Base-by-base conservation (phyloP, 768 basidiomycete species). In the Hemileccinum impolitum region DNA sequence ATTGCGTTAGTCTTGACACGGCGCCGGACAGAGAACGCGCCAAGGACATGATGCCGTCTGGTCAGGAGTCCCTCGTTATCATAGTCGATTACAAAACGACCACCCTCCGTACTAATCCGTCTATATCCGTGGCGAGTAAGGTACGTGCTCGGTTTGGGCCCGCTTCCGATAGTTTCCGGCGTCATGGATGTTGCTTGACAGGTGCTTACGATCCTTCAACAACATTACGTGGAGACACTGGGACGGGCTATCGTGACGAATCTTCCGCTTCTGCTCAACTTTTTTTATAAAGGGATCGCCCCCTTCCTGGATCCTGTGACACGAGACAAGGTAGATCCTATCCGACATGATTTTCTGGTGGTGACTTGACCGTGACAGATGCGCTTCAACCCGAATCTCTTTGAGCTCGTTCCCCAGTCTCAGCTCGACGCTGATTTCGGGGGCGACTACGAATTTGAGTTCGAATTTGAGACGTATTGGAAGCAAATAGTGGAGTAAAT, bases 251-350 rank as follows among this genome's bases (percentile, higher is more conserved):
- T 93, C 34, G 84, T 94, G 42, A 81, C 87, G 41, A 91, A 92
- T 62, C 81, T 92, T 23, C 90, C 91, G 4, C 67, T 76, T 54
- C 74, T 91, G 11, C 76, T 88, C 40, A 81, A 65, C 60, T 87
- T 87, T 69, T 87, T 89, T 70, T 87, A 84, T 67, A 93, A 86
- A 59, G 89, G 84, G 37, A 91, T 94, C 54, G 71, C 84, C 9
- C 90, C 91, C 0, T 91, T 94, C 72, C 64, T 94, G 43, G 91
- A 94, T 62, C 91, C 92, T 6, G 81, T 92, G 26, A 94, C 92
- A 0, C 75, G 88, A 38, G 90, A 92, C 61, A 94, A 94, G 82
- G 87, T 86, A 8, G 37, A 28, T 25, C 0, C 7, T 32, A 2
- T 28, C 21, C 14, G 6, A 21, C 28, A 19, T n/a, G 26, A 14